A percentile compares a stretch with the other conserved stretches of the same genome.
Conservation (phyloP, 163 green algal species). For the Scenedesmus sp. region DNA sequence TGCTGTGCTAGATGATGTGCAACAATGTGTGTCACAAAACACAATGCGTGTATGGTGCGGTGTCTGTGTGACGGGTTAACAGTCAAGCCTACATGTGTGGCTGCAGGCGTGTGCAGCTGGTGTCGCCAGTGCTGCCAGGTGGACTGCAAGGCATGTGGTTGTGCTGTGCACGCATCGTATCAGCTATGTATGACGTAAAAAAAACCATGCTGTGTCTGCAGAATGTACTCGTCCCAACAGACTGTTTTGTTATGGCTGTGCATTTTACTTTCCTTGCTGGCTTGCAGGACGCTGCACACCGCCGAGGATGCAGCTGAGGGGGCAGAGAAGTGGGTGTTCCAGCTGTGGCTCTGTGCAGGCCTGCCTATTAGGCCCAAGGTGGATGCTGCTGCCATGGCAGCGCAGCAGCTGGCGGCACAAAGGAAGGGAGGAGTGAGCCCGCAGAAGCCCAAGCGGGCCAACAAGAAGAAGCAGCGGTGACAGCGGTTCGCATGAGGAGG, state of each 20-base stretch:
- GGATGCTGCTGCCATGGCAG: constrained; percentile 20
- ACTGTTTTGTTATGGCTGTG: background rate
- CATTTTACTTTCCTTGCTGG: background rate
- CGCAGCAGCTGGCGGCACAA: constrained; percentile 39
- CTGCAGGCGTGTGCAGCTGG: too few relatives aligned
- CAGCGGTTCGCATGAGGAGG: background rate
- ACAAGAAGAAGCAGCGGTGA: constrained; percentile 46
- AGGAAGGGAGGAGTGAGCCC: background rate
- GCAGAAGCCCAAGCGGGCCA: constrained; percentile 19
- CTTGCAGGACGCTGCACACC: constrained; percentile 75
- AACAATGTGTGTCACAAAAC: background rate
- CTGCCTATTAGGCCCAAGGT: constrained; percentile 19
- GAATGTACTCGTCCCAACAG: background rate
- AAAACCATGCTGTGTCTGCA: background rate
- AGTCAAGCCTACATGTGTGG: background rate
- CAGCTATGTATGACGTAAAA: background rate
- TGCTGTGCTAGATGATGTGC: background rate
- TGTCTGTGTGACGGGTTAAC: too few relatives aligned
- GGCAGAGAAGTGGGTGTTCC: constrained; percentile 80
- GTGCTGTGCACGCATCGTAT: background rate
- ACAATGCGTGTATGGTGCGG: background rate
- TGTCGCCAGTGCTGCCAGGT: background rate
- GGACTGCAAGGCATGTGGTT: background rate
- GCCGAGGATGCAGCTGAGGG: constrained; percentile 67
- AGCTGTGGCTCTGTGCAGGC: constrained; percentile 77